A percentile compares a stretch with the other conserved stretches of the same genome.
Conservation (phyloP, 2,329 filamentous ascomycete genomes). For the Cadophora sp. region DNA sequence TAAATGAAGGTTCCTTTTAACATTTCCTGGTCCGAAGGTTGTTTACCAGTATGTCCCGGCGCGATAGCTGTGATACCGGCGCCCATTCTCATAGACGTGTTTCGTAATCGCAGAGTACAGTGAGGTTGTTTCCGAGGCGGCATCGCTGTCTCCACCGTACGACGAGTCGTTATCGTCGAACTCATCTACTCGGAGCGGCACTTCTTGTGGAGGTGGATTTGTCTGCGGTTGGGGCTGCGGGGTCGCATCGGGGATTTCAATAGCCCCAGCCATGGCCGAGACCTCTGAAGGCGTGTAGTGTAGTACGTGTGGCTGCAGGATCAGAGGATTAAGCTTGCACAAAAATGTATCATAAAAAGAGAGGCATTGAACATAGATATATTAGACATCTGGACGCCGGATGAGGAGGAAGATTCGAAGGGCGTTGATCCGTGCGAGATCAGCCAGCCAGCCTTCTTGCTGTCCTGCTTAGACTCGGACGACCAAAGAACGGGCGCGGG, state of each 20-base stretch:
- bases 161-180: conserved; percentile 24
- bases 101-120: conserved; percentile 29
- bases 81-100: conserved; percentile 49
- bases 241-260: not conserved
- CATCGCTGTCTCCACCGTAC: conserved; percentile 20
- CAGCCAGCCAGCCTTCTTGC: not conserved
- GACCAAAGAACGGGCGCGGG: not conserved
- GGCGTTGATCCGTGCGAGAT: not conserved
- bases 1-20: not conserved
- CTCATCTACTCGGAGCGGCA: conserved; percentile 4
- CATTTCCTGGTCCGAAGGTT: not conserved
- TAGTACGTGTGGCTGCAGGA: not conserved
- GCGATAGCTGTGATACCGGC: conserved; percentile 53
- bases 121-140: conserved; percentile 27
- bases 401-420: not conserved
- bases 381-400: too few species aligned
- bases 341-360: not conserved
- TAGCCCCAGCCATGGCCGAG: conserved; percentile 4
- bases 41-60: conserved; percentile 46
- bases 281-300: not conserved
- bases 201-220: conserved; percentile 1
- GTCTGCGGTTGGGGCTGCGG: conserved; percentile 1
- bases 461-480: not conserved
- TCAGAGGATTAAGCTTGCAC: not conserved
- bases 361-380: not conserved